Percentiles rank a stretch among this genome's conserved stretches.
phyloP scores from a whole-genome alignment of 306 rosid species.

The Aeschynomene evenia region DNA sequence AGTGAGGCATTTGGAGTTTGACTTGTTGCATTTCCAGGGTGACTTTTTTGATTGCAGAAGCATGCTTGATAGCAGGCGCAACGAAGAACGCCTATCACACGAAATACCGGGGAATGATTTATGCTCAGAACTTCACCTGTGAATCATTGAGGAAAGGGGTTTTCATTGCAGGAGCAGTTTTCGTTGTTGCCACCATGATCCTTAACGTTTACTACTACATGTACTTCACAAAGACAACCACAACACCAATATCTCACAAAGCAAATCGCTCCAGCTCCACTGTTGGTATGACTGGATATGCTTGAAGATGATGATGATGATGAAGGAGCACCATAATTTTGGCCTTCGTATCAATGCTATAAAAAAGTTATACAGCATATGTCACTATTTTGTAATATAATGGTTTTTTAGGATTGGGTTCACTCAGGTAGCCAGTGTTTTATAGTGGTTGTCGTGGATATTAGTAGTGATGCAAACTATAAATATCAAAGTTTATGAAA shows the following conservation, averaged over 20 bases:
- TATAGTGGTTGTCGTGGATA: slow-evolving; percentile 14
- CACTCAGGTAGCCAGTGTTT: slow-evolving; percentile 17
- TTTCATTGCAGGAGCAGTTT: slow-evolving; percentile 83
- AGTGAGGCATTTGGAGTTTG: slow-evolving; percentile 1
- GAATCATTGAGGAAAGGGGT: slow-evolving; percentile 85
- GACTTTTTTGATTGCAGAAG: slow-evolving; percentile 80
- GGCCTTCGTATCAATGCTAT: slow-evolving; percentile 7
- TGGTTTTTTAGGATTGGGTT: slow-evolving; percentile 4
- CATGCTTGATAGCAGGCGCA: slow-evolving; percentile 91
- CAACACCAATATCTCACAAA: slow-evolving; percentile 56
- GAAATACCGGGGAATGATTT: slow-evolving; percentile 68
- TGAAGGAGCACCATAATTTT: slow-evolving; percentile 35
- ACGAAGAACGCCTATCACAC: slow-evolving; percentile 92
- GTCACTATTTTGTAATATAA: slow-evolving; percentile 22
- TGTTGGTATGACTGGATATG: slow-evolving; percentile 83
- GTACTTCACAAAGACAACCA: slow-evolving; percentile 87
- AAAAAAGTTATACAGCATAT: background rate
- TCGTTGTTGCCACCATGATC: slow-evolving; percentile 84
- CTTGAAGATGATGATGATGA: slow-evolving; percentile 32
- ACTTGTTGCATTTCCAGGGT: slow-evolving; percentile 34
- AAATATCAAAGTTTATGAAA: slow-evolving; percentile 19
- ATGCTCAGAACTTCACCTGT: slow-evolving; percentile 82
- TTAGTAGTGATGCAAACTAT: slow-evolving; percentile 21
- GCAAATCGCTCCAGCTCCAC: slow-evolving; percentile 67
- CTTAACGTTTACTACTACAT: slow-evolving; percentile 84